Base-by-base conservation (phyloP, 306 rosid genomes). In the Abrus pulchellus region DNA sequence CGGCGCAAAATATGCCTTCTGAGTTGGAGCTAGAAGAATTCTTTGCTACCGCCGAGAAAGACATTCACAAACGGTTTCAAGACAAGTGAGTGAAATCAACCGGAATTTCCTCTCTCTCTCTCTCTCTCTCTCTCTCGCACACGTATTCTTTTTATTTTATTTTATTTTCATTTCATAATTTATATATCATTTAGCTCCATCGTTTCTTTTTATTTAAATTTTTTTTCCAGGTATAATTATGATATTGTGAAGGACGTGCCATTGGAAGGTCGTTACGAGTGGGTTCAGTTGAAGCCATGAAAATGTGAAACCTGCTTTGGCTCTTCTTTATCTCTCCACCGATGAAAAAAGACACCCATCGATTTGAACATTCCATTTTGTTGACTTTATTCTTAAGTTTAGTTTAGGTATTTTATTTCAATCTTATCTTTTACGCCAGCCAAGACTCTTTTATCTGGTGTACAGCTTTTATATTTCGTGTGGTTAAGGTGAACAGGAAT, bases 211-310 rank as follows among this genome's bases (percentile, higher is more conserved):
- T 38, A n/a, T 29, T 41, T n/a, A 72, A 62, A 60, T 52, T 50
- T 50, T 0, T 13, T 56, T 80, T 79, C 64, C 91, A 95, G 99
- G 88, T 95, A 95, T 49, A 95, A 95, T 61, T 95, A 80, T 87
- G 97, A 95, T 60, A 50, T 95, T 36, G 88, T 44, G 29, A 90
- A 87, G 86, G 99, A 95, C 30, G 73, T 74, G 72, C 96, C 99
- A 0, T 68, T 88, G 85, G 94, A 95, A 88, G 99, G 99, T 78
- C 96, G 93, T 44, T 92, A 86, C 85, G 93, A 95, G 78, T 95
- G 99, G 99, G 84, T 86, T 83, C 80, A 85, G 79, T 57, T 93
- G 82, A 88, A 89, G 88, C 97, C 92, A 63, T 90, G 88, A 85
- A 76, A 36, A 14, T 55, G 28, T 54, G 43, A 3, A 3, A 33